These are phyloP conservation scores for Canariomyces notabilis DNA, from an alignment of 2,329 filamentous ascomycete genomes.

Conservation along the genomic window DNA sequence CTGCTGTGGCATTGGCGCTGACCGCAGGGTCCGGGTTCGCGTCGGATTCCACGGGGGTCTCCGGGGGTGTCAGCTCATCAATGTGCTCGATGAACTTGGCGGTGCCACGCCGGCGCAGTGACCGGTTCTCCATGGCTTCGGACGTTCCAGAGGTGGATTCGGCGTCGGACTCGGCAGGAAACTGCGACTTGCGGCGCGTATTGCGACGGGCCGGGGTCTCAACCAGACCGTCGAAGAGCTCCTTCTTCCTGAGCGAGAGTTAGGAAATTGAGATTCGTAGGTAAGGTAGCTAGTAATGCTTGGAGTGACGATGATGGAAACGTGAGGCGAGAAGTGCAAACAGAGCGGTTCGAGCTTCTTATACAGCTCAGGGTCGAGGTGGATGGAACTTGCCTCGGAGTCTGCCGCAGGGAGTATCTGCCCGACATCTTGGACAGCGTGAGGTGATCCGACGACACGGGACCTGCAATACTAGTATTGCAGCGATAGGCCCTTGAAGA, in stretches of 20 bases:
- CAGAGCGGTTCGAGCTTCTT: too few species aligned
- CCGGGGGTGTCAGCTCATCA: constrained; percentile 34
- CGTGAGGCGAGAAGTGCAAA: not conserved
- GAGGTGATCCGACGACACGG: constrained; percentile 5
- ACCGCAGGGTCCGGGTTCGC: too few species aligned
- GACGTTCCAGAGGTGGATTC: constrained; percentile 46
- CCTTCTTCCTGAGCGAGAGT: constrained; percentile 47
- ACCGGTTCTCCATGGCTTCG: constrained; percentile 35
- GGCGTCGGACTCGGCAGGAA: constrained; percentile 43
- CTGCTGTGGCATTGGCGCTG: constrained; percentile 31
- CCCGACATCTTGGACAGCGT: constrained; percentile 26
- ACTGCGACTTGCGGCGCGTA: constrained; percentile 47
- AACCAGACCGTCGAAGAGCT: constrained; percentile 57
- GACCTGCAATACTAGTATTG: constrained; percentile 6
- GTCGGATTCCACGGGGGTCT: constrained; percentile 23
- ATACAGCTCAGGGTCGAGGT: too few species aligned
- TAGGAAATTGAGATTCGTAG: constrained; percentile 5
- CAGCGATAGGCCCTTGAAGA: not conserved
- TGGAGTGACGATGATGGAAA: too few species aligned
- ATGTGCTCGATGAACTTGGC: constrained; percentile 48
- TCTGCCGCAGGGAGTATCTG: constrained; percentile 31
- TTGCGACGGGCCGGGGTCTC: constrained; percentile 49
- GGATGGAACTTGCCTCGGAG: constrained; percentile 28
- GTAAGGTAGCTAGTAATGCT: not conserved
- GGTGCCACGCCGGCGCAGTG: constrained; percentile 42